Evolutionary conservation across 257 asterid genomes (phyloP), one percentile per base, ranked within the genome.

Genomic region (Ligustrum vulgare): DNA sequence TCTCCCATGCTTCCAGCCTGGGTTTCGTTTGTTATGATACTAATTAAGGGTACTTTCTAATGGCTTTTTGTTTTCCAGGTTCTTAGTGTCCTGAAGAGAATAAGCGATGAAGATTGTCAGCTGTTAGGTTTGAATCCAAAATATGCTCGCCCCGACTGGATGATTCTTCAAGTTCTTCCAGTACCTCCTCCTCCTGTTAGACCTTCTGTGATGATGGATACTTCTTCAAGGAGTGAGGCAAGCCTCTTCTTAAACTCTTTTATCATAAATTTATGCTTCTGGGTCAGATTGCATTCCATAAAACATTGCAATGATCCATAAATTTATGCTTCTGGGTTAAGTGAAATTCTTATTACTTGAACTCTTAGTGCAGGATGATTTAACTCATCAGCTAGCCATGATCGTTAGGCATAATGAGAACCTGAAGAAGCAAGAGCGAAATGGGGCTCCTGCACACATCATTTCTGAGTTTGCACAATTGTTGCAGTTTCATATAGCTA

Each of bases 71-170:
- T 82, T 37, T 39, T 39, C 15, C 91, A 95, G 99, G 99, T 95
- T 65, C 96, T 95, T 63, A 90, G 92, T 83, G 85, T 95, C 70
- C 84, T 95, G 86, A 95, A 95, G 86, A 87, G 99, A 84, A 76
- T 95, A 77, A 93, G 94, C 72, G 99, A 95, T 78, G 98, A 93
- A 71, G 99, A 95, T 74, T 95, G 97, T 76, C 75, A 80, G 25
- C 71, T 81, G 72, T 75, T 95, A 84, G 99, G 99, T 58, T 89
- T 95, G 79, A 89, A 86, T 74, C 99, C 98, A 5, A 86, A 91
- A 81, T 95, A 74, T 80, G 99, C 99, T 35, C 99, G 99, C 58
- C 99, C 98, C n/a, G 99, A 95, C 72, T 95, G 99, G 99, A 91
- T 95, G 99, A 95, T 95, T 82, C 97, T 95, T 83, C 99, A 95